Conservation (phyloP, 768 basidiomycete species). For the Calocera viscosa region DNA sequence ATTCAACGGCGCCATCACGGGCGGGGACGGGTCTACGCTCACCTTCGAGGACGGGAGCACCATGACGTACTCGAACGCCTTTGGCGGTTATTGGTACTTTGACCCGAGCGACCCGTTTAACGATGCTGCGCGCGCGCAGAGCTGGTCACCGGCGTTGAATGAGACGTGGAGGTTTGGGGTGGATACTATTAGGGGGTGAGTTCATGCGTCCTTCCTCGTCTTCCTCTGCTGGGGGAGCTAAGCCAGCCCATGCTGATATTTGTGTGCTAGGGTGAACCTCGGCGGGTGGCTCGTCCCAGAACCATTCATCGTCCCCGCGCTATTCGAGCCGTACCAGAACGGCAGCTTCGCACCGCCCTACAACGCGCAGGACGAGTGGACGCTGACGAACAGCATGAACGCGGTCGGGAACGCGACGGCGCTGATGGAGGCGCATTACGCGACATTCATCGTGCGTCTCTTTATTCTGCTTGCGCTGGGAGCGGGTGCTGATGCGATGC, state of each 20-base stretch:
- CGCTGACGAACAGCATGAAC: conserved; percentile 52
- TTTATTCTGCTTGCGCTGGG: not conserved
- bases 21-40: conserved; percentile 58
- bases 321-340: conserved; percentile 48
- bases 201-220: conserved; percentile 6
- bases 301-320: conserved; percentile 57
- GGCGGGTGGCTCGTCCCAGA: conserved; percentile 68
- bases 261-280: conserved; percentile 42
- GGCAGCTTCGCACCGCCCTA: conserved; percentile 19
- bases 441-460: conserved; percentile 61
- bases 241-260: not conserved
- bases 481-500: not conserved
- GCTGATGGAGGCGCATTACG: conserved; percentile 64
- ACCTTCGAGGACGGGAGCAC: conserved; percentile 53
- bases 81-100: conserved; percentile 49
- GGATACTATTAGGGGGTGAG: conserved; percentile 50
- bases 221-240: not conserved
- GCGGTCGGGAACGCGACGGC: conserved; percentile 50
- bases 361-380: conserved; percentile 48
- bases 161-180: conserved; percentile 57
- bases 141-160: conserved; percentile 70
- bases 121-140: conserved; percentile 59
- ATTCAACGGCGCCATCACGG: conserved; percentile 30
- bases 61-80: conserved; percentile 65
- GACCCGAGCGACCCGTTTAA: conserved; percentile 65